Evolutionary conservation across 2,329 filamentous ascomycete genomes (phyloP), one percentile per base, ranked within the genome.

Genomic region (Rachicladosporium sp.): DNA sequence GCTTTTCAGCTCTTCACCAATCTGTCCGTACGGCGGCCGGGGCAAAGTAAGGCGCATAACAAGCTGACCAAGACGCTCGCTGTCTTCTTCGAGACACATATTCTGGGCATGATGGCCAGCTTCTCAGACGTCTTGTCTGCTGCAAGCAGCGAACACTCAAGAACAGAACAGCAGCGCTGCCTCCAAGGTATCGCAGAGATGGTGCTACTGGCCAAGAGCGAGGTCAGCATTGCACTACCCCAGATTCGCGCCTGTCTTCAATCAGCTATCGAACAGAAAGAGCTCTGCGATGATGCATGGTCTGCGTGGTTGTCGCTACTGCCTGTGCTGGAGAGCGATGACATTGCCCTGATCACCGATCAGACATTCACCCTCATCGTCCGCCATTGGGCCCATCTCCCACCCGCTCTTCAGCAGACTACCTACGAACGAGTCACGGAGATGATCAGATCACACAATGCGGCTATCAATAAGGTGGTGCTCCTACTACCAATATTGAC

Each of bases 201-300:
- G 74, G 81, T 95, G 36, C 76, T 69, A 39, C 68, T 93, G 36
- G 82, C 84, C 33, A 80, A 78, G 51, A 70, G 70, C 2, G 78
- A 83, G 53, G 76, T 88, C 27, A 80, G 78, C 44, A 78, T 81
- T 50, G 91, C 85, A 36, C 69, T 94, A 31, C 89, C 91, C 13
- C 89, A 95, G 67, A 89, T 96, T 41, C 86, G 86, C 48, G 87
- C 89, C n/a, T 95, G 85, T 55, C 68, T 98, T 9, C 78, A 93
- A 46, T 87, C 86, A 13, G 87, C 87, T 0, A 73, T 96, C 43
- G 72, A 81, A 10, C 75, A 82, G 37, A 70, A 78, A 33, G 73
- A 80, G 35, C 69, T 98, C n/a, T 78, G 85, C 45, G 72, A 85
- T 44, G 69, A 77, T 23, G 84, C 87, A 2, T 88, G 96, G 52